phyloP scores from a whole-genome alignment of 768 basidiomycete genomes.

The Calocera viscosa region DNA sequence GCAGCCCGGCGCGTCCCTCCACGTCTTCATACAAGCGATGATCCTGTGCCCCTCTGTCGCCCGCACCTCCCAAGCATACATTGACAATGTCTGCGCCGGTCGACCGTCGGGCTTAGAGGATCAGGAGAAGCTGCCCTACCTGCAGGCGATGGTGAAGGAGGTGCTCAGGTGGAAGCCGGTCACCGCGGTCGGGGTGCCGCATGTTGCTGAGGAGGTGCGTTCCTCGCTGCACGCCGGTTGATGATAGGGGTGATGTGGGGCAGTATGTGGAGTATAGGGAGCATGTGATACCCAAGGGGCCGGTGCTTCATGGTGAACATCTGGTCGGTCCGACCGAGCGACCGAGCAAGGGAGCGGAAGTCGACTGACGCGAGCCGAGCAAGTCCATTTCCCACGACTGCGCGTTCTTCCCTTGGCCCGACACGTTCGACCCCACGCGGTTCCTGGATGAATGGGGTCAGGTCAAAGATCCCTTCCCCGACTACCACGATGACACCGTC shows the following conservation, averaged over 20 bases:
- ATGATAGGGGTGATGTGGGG: too few species aligned
- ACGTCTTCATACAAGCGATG: slow-evolving; percentile 2
- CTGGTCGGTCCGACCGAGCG: slow-evolving; percentile 16
- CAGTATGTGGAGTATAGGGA: slow-evolving; percentile 9
- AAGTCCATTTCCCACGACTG: slow-evolving; percentile 11
- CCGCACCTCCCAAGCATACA: not conserved
- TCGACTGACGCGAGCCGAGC: not conserved
- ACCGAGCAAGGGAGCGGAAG: not conserved
- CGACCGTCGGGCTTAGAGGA: not conserved
- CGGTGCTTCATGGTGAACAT: slow-evolving; percentile 13
- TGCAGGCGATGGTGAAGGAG: not conserved
- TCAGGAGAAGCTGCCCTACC: not conserved
- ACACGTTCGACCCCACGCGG: slow-evolving; percentile 12
- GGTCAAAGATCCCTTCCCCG: not conserved
- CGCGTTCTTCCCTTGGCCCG: slow-evolving; percentile 6
- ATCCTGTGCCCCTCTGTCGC: slow-evolving; percentile 1
- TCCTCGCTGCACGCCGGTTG: too few species aligned
- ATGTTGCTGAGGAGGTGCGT: not conserved
- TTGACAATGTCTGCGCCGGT: not conserved
- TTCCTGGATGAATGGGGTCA: not conserved
- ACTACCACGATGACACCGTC: slow-evolving; percentile 7
- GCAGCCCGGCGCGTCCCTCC: not conserved
- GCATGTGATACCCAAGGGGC: slow-evolving; percentile 16
- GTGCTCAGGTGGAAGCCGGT: not conserved
- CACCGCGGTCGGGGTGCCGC: not conserved